Evolutionary conservation across 305 asterid genomes (phyloP).

Genomic region (Rubia balearica): DNA sequence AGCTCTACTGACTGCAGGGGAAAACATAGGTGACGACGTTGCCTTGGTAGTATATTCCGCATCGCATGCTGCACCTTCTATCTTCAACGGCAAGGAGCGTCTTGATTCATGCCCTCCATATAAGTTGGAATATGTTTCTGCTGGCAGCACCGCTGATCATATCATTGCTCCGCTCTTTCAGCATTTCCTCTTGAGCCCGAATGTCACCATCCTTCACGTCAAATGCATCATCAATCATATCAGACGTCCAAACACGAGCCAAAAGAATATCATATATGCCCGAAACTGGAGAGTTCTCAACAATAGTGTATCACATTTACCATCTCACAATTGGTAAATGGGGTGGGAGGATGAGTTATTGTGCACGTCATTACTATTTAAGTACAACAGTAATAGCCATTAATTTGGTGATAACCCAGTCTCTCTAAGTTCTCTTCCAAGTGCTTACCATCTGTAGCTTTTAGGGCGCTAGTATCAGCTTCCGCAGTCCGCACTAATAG

Average conservation of each 20-base stretch:
- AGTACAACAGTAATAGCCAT: not conserved
- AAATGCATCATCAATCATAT: slow-evolving; percentile 9
- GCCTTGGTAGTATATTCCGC: not conserved
- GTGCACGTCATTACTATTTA: not conserved
- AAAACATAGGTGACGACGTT: not conserved
- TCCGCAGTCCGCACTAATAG: not conserved
- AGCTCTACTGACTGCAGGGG: not conserved
- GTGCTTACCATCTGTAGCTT: not conserved
- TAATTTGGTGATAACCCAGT: not conserved
- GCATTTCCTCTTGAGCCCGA: slow-evolving; percentile 77
- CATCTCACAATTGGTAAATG: not conserved
- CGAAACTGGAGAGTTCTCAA: not conserved
- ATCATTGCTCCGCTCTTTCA: slow-evolving; percentile 64
- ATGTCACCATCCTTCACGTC: slow-evolving; percentile 51
- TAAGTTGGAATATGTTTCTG: slow-evolving; percentile 66
- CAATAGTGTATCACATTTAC: not conserved
- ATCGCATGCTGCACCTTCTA: not conserved
- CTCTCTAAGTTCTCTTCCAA: not conserved
- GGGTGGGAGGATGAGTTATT: not conserved
- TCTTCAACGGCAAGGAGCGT: not conserved
- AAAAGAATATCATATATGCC: not conserved
- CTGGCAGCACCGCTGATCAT: slow-evolving; percentile 63
- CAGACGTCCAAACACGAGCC: not conserved
- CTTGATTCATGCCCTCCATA: slow-evolving; percentile 41
- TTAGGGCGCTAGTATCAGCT: not conserved